These are phyloP conservation scores for Cercospora sesami DNA, from an alignment of 2,329 filamentous ascomycete genomes.

Conservation along the genomic window DNA sequence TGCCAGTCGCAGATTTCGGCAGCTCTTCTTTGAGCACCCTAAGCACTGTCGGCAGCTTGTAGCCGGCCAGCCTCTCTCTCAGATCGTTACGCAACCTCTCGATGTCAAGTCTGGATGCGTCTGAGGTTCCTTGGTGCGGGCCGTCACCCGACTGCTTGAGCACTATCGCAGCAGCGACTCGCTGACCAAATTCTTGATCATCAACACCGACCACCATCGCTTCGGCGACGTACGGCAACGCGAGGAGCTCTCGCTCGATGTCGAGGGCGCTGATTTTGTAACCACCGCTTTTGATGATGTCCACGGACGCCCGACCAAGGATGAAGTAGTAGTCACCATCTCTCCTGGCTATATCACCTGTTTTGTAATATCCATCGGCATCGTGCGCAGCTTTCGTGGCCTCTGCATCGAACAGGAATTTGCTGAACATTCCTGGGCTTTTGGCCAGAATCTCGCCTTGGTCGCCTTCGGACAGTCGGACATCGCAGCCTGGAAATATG, in stretches of 20 bases:
- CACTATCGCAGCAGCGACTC: conserved; percentile 55
- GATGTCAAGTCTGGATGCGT: conserved; percentile 40
- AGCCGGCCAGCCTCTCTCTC: conserved; percentile 47
- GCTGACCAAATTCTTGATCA: conserved; percentile 57
- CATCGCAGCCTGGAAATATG: conserved; percentile 50
- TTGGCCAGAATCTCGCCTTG: conserved; percentile 52
- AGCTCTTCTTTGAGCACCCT: conserved; percentile 48
- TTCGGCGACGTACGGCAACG: conserved; percentile 52
- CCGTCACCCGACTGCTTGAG: conserved; percentile 40
- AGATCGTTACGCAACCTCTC: conserved; percentile 48
- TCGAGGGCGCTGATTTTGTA: conserved; percentile 59
- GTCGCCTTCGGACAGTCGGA: conserved; percentile 48
- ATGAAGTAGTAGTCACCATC: conserved; percentile 54
- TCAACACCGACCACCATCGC: conserved; percentile 56
- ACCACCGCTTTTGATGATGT: conserved; percentile 58
- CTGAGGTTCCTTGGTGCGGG: conserved; percentile 24
- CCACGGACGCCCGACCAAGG: conserved; percentile 53
- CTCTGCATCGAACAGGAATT: conserved; percentile 37
- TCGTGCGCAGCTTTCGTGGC: conserved; percentile 36
- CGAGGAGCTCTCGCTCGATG: conserved; percentile 55
- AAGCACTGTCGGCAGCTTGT: conserved; percentile 53
- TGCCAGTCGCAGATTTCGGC: conserved; percentile 52
- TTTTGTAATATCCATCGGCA: conserved; percentile 37
- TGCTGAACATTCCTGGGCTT: conserved; percentile 39
- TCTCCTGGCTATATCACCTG: conserved; percentile 40